Percentiles rank a stretch among this genome's conserved stretches.
phyloP scores from a whole-genome alignment of 2,329 filamentous ascomycete genomes.

The Neofusicoccum laricinum region DNA sequence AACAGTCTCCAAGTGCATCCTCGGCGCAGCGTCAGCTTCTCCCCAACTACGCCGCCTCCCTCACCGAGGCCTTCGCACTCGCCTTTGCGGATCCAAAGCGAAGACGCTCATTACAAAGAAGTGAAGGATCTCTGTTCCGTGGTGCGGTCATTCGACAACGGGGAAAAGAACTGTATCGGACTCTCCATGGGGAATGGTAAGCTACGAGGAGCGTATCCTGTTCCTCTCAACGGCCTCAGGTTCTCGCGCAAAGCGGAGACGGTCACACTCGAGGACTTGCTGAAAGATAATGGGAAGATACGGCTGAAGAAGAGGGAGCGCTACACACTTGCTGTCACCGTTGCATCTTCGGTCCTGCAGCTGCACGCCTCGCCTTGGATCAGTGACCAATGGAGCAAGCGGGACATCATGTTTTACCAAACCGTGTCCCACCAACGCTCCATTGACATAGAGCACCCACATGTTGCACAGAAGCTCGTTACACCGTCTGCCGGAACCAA shows the following conservation, averaged over 20 bases:
- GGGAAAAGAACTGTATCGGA: constrained; percentile 26
- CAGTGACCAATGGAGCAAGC: constrained; percentile 31
- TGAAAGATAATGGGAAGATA: constrained; percentile 25
- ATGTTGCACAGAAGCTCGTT: constrained; percentile 24
- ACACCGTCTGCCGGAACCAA: constrained; percentile 17
- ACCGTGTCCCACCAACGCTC: constrained; percentile 20
- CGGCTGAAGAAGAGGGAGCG: constrained; percentile 33
- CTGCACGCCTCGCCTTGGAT: constrained; percentile 38
- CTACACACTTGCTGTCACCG: constrained; percentile 33
- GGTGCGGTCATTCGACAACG: background rate
- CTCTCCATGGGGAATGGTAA: constrained; percentile 33
- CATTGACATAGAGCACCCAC: constrained; percentile 32
- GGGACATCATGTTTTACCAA: constrained; percentile 33
- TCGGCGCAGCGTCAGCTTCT: constrained; percentile 33
- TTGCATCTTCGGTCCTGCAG: constrained; percentile 35
- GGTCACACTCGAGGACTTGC: constrained; percentile 32
- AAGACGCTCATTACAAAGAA: constrained; percentile 21
- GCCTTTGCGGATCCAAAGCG: background rate
- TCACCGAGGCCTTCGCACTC: constrained; percentile 21
- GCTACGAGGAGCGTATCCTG: constrained; percentile 27
- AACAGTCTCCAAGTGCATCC: background rate
- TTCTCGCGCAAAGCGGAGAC: constrained; percentile 19
- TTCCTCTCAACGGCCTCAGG: constrained; percentile 19
- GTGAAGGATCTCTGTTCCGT: constrained; percentile 26
- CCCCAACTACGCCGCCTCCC: constrained; percentile 18